Evolutionary conservation across 2,329 filamentous ascomycete species (phyloP).

Genomic region (Ceratocystis eucalypticola): DNA sequence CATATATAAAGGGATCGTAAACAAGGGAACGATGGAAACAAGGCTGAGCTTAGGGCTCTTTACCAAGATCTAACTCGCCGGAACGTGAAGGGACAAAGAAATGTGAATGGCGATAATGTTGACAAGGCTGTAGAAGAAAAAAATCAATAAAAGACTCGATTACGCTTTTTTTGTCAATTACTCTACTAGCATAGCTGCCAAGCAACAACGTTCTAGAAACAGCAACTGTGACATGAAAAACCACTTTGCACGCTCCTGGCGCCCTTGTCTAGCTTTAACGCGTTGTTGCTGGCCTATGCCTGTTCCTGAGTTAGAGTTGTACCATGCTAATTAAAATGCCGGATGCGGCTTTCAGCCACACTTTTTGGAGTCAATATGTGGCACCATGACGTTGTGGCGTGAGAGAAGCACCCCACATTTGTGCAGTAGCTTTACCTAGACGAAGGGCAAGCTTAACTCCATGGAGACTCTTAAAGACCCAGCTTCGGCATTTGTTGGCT

Average conservation of each 20-base stretch:
- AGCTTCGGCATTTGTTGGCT: too few relatives aligned
- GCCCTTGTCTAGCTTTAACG: neutral
- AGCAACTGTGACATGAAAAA: neutral
- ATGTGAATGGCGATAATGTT: neutral
- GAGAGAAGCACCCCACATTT: constrained; percentile 1
- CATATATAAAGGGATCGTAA: neutral
- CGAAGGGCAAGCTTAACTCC: too few relatives aligned
- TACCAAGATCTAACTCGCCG: neutral
- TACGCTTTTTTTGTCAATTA: neutral
- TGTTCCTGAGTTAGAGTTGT: neutral
- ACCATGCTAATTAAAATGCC: neutral
- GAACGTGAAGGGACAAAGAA: neutral
- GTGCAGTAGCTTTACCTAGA: neutral
- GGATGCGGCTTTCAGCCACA: neutral
- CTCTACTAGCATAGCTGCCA: neutral
- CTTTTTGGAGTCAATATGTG: neutral
- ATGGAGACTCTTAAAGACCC: too few relatives aligned
- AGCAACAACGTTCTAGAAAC: neutral
- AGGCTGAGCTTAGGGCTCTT: neutral
- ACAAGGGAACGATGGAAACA: neutral
- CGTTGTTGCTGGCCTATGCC: neutral
- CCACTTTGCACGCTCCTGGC: constrained; percentile 14
- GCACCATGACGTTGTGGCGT: constrained; percentile 3
- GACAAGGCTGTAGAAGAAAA: neutral
- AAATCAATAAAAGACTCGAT: neutral